These are phyloP conservation scores for Rhodosorus marinus DNA, from an alignment of 23 red algal genomes.

Conservation along the genomic window DNA sequence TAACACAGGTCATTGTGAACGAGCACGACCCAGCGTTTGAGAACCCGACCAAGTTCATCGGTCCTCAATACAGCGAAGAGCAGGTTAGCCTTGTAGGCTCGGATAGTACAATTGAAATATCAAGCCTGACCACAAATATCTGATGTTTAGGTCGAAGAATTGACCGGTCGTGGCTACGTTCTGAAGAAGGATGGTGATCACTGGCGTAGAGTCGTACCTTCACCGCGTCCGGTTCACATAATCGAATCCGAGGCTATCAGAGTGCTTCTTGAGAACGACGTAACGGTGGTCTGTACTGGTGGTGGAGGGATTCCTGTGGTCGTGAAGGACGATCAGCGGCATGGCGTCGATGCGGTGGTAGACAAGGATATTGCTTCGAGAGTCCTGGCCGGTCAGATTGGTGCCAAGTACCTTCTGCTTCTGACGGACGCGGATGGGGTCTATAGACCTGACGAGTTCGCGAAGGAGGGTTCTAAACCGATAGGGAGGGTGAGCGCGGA, in stretches of 20 bases:
- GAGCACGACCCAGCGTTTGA: constrained; percentile 15
- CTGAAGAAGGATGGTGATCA: constrained; percentile 8
- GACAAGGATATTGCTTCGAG: constrained; percentile 13
- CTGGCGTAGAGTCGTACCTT: constrained; percentile 16
- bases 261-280: not conserved
- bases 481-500: too few species aligned
- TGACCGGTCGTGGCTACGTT: not conserved
- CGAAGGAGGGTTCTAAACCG: too few species aligned
- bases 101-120: too few species aligned
- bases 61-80: constrained; percentile 8
- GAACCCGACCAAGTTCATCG: constrained; percentile 17
- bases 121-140: too few species aligned
- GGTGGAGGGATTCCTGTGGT: constrained; percentile 24
- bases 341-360: constrained; percentile 16
- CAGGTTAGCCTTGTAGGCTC: too few species aligned
- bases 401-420: constrained; percentile 14
- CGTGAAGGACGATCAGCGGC: constrained; percentile 2
- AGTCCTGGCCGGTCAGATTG: constrained; percentile 6
- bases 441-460: too few species aligned
- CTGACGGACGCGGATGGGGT: constrained; percentile 7
- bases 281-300: constrained; percentile 5
- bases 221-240: constrained; percentile 6
- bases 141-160: too few species aligned
- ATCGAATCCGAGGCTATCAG: constrained; percentile 6
- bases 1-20: constrained; percentile 2